phyloP scores from a whole-genome alignment of 345 rosid genomes.

The Ceriops decandra region DNA sequence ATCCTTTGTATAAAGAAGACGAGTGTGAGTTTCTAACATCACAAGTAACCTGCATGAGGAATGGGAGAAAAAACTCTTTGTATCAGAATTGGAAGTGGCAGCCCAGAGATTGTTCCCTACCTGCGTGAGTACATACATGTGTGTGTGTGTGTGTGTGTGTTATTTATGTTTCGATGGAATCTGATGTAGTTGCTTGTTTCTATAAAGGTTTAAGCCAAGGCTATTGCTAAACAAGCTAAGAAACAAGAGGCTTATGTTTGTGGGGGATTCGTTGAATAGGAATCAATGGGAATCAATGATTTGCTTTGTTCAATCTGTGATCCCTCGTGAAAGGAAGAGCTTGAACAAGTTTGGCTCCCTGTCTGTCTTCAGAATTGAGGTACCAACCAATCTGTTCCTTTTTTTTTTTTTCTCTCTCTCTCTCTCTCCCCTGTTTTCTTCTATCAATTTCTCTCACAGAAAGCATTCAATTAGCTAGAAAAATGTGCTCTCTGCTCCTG shows the following conservation, averaged over 20 bases:
- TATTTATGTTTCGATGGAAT: not conserved
- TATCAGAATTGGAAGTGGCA: constrained; percentile 98
- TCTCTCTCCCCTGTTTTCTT: not conserved
- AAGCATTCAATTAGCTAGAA: not conserved
- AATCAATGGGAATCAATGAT: constrained; percentile 99
- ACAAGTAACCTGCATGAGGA: constrained; percentile 86
- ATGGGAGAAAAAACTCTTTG: constrained; percentile 77
- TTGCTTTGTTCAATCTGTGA: constrained; percentile 84
- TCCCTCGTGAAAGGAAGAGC: constrained; percentile 62
- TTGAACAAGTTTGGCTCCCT: constrained; percentile 60
- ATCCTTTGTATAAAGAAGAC: constrained; percentile 75
- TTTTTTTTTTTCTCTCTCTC: too few relatives aligned
- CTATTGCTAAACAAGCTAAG: constrained; percentile 71
- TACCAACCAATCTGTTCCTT: constrained; percentile 12
- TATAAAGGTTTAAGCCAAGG: constrained; percentile 62
- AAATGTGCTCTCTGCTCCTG: not conserved
- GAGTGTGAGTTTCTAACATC: constrained; percentile 77
- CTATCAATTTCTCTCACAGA: not conserved
- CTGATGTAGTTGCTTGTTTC: not conserved
- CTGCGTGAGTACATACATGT: constrained; percentile 40
- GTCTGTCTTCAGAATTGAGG: constrained; percentile 71
- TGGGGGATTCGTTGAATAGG: constrained; percentile 92
- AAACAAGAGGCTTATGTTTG: constrained; percentile 94
- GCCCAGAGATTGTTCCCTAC: constrained; percentile 78
- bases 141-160: not conserved